Conservation (phyloP, 108 stramenopile genomes). For the Cyclotella distinguenda region DNA sequence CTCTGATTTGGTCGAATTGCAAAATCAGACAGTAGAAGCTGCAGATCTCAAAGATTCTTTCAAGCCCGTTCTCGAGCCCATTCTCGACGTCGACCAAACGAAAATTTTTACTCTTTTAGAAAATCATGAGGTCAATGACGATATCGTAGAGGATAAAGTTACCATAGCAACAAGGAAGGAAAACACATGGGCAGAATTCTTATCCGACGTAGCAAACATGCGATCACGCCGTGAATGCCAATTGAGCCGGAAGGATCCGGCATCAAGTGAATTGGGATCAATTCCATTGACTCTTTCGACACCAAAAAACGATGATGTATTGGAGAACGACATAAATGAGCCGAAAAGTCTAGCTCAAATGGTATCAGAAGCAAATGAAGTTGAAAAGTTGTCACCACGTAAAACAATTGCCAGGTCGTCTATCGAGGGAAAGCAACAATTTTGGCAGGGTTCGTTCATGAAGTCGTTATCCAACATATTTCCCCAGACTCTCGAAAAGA, state of each 20-base stretch:
- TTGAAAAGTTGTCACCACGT: conserved; percentile 18
- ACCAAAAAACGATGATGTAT: neutral
- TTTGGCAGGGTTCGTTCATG: conserved; percentile 29
- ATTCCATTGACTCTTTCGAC: too few species aligned
- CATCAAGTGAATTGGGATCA: too few species aligned
- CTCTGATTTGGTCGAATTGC: neutral
- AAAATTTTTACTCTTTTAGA: too few species aligned
- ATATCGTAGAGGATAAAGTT: too few species aligned
- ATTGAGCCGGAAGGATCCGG: too few species aligned
- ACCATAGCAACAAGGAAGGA: conserved; percentile 1
- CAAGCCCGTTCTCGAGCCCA: too few species aligned
- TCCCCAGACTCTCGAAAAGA: conserved; percentile 18
- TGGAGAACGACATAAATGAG: conserved; percentile 5
- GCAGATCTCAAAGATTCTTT: neutral
- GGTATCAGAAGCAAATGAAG: conserved; percentile 40
- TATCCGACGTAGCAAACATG: too few species aligned
- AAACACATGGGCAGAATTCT: neutral
- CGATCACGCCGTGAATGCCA: too few species aligned
- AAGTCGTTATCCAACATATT: conserved; percentile 37
- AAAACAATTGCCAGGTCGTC: conserved; percentile 6
- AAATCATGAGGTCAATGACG: too few species aligned
- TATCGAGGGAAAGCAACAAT: neutral
- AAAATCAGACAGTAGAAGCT: neutral
- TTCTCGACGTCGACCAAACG: neutral
- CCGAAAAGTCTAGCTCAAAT: conserved; percentile 31